Evolutionary conservation across 2,329 filamentous ascomycete genomes (phyloP).

Genomic region (Xylariaceae sp.): DNA sequence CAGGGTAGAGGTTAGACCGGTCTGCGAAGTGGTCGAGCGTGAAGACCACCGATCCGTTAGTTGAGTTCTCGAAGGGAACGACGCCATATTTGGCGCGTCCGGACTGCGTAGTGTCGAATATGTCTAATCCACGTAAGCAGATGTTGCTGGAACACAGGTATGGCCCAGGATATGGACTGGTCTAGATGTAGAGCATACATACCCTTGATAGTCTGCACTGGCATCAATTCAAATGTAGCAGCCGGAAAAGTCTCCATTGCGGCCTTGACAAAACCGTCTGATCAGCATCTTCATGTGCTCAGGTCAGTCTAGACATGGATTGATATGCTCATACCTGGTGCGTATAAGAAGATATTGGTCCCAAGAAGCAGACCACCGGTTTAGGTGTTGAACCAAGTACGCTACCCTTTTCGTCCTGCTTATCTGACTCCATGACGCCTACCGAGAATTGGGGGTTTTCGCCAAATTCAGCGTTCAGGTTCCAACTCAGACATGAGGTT

Average conservation of each 20-base stretch:
- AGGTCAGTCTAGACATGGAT: too few relatives aligned
- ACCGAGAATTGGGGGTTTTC: too few relatives aligned
- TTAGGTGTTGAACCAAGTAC: conserved; percentile 19
- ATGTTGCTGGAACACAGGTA: background rate
- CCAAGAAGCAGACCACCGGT: conserved; percentile 45
- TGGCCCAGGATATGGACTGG: too few relatives aligned
- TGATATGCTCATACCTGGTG: conserved; percentile 51
- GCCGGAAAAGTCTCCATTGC: conserved; percentile 44
- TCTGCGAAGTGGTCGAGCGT: conserved; percentile 88
- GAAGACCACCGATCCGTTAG: conserved; percentile 86
- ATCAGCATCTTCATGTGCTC: too few relatives aligned
- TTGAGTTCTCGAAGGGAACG: conserved; percentile 93
- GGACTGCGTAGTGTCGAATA: conserved; percentile 74
- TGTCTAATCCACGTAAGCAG: conserved; percentile 45
- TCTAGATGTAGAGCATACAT: conserved; percentile 5
- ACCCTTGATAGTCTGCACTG: conserved; percentile 49
- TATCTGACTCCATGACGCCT: conserved; percentile 11
- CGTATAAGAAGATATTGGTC: conserved; percentile 45
- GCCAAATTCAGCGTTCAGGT: too few relatives aligned
- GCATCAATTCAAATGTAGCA: conserved; percentile 42
- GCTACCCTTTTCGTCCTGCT: background rate
- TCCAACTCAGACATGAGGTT: too few relatives aligned
- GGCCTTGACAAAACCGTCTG: conserved; percentile 30
- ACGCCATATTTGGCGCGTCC: conserved; percentile 66
- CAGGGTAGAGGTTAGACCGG: conserved; percentile 55